Evolutionary conservation across 2,329 filamentous ascomycete genomes (phyloP).

Genomic region (Fusarium nygamai): DNA sequence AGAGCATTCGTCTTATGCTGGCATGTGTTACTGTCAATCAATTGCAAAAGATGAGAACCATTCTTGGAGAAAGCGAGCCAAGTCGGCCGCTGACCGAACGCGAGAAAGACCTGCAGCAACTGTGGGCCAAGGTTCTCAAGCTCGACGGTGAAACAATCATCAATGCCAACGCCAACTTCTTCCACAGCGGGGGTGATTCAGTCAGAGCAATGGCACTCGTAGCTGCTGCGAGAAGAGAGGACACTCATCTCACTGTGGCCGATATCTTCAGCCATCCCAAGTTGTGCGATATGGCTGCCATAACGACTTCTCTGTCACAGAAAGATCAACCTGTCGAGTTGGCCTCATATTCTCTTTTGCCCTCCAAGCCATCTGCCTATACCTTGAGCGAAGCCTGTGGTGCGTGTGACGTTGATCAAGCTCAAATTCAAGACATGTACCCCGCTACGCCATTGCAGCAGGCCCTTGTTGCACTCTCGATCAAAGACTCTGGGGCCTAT

Average conservation of each 20-base stretch:
- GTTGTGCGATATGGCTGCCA: neutral
- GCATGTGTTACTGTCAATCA: neutral
- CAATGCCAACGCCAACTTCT: neutral
- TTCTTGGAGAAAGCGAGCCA: neutral
- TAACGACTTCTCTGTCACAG: neutral
- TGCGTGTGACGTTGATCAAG: neutral
- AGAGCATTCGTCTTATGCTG: neutral
- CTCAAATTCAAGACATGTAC: neutral
- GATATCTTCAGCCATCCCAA: neutral
- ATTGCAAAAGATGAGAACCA: neutral
- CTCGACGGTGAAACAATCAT: neutral
- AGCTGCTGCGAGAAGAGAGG: neutral
- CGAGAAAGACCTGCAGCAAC: neutral
- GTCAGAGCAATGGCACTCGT: neutral
- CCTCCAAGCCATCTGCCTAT: neutral
- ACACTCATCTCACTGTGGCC: neutral
- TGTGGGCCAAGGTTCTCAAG: neutral
- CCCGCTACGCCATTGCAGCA: neutral
- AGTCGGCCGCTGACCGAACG: neutral
- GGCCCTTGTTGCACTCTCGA: neutral
- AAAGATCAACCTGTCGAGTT: neutral
- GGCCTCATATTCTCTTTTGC: neutral
- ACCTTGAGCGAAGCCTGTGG: neutral
- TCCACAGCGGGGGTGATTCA: neutral
- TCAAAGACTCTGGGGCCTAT: neutral